A percentile compares a stretch with the other conserved stretches of the same genome.
Conservation (phyloP, 1,284 basidiomycete species). For the Microbotryum scabiosae region DNA sequence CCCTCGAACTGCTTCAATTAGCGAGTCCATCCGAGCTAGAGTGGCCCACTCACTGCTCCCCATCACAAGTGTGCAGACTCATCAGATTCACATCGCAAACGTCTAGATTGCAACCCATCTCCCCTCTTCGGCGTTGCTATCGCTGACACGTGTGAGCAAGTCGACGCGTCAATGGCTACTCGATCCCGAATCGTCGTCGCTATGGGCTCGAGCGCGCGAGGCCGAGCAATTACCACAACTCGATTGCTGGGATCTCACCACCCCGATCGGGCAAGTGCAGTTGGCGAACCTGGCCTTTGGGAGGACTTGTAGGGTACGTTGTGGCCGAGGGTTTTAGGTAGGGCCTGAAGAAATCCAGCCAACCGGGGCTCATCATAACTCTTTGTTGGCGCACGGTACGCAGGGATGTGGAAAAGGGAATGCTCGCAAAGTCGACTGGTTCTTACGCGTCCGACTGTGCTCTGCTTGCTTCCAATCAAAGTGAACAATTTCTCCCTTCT, state of each 20-base stretch:
- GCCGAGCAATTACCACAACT: background rate
- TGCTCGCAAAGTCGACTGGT: slow-evolving; percentile 8
- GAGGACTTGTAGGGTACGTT: slow-evolving; percentile 4
- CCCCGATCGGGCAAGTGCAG: background rate
- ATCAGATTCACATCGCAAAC: background rate
- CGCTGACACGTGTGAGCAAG: slow-evolving; percentile 2
- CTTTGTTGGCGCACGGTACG: background rate
- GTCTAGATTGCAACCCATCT: slow-evolving; percentile 5
- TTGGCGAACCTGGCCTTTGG: slow-evolving; percentile 5
- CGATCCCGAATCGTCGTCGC: background rate
- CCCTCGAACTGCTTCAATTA: slow-evolving; percentile 12
- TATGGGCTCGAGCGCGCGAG: slow-evolving; percentile 7
- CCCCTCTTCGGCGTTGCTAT: slow-evolving; percentile 1
- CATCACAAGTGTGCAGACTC: background rate
- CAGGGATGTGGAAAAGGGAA: slow-evolving; percentile 12
- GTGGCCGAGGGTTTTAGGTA: background rate
- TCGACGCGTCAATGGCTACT: background rate
- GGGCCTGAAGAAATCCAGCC: background rate
- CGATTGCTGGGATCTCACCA: background rate
- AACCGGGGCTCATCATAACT: background rate
- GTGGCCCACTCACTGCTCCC: background rate
- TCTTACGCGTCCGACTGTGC: slow-evolving; percentile 11
- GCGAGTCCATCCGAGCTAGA: slow-evolving; percentile 1
- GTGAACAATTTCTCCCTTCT: background rate
- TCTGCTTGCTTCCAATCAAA: slow-evolving; percentile 11